Evolutionary conservation across 2,329 filamentous ascomycete species (phyloP).

Genomic region (Falciphora oryzae): DNA sequence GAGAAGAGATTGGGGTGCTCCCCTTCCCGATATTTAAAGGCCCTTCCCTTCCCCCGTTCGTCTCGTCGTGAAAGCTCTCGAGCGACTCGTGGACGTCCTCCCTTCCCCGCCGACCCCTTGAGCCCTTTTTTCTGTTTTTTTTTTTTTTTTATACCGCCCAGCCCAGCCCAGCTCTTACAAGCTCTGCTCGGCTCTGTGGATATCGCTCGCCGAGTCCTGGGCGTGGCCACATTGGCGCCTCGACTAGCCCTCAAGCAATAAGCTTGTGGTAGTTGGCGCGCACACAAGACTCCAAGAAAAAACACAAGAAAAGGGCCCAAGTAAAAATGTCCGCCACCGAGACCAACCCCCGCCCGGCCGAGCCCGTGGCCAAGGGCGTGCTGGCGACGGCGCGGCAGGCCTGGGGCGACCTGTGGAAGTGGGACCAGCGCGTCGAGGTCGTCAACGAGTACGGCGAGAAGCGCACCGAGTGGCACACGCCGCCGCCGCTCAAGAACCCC

Average conservation of each 20-base stretch:
- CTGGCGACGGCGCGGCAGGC: conserved; percentile 22
- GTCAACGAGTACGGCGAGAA: conserved; percentile 52
- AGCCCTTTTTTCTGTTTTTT: neutral
- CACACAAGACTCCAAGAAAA: neutral
- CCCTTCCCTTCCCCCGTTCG: too few species aligned
- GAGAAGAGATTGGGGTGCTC: too few species aligned
- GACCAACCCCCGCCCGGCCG: conserved; percentile 40
- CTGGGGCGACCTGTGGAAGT: conserved; percentile 36
- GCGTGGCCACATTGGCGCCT: neutral
- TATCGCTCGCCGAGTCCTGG: neutral
- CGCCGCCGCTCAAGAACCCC: conserved; percentile 63
- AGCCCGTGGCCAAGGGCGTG: conserved; percentile 61
- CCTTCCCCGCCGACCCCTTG: neutral
- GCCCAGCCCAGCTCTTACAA: too few species aligned
- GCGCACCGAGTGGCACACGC: conserved; percentile 61
- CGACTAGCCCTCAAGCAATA: neutral
- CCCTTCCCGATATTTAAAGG: too few species aligned
- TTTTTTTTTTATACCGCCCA: neutral
- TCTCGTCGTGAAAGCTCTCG: neutral
- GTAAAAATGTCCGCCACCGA: conserved; percentile 2
- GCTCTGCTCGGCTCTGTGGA: too few species aligned
- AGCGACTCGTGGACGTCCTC: neutral
- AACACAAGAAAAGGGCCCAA: neutral
- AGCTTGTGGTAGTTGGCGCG: neutral
- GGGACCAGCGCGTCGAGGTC: conserved; percentile 67